These are phyloP conservation scores for Lineolata rhizophorae DNA, from an alignment of 495 filamentous ascomycete species.

Conservation along the genomic window DNA sequence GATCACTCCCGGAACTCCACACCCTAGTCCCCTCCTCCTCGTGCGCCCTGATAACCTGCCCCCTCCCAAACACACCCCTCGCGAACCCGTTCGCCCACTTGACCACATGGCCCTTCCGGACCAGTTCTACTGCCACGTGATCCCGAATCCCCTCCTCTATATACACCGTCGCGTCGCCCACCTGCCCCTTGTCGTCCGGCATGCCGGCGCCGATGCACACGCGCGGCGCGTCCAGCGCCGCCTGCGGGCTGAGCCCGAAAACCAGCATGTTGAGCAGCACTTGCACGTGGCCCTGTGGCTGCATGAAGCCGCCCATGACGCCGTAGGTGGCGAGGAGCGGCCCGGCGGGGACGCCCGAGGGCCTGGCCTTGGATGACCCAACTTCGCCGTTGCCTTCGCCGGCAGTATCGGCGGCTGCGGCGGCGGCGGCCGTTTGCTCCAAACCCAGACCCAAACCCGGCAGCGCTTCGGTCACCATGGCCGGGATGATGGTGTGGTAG, in stretches of 20 bases:
- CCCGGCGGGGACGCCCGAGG: no score
- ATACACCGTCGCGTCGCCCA: conserved; percentile 38
- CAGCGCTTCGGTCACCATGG: conserved; percentile 69
- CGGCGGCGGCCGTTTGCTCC: no score
- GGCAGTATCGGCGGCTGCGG: no score
- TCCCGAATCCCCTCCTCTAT: conserved; percentile 70
- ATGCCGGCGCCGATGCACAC: conserved; percentile 60
- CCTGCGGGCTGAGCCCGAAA: conserved; percentile 68
- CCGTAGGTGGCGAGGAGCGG: conserved; percentile 68
- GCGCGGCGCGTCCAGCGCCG: conserved; percentile 73
- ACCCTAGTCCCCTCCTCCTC: conserved; percentile 44
- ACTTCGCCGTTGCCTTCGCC: no score
- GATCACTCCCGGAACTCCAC: conserved; percentile 74
- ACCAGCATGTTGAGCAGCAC: conserved; percentile 77
- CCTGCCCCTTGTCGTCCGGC: conserved; percentile 26
- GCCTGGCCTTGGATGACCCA: no score
- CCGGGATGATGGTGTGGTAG: conserved; percentile 96
- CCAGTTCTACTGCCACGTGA: conserved; percentile 41
- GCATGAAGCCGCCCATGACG: conserved; percentile 98
- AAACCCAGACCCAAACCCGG: no score
- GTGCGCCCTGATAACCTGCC: conserved; percentile 71
- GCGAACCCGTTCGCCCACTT: conserved; percentile 41
- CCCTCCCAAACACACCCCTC: conserved; percentile 63
- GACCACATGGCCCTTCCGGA: conserved; percentile 48
- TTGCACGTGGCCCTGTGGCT: conserved; percentile 94